Base-by-base conservation (phyloP, 192 early-diverging fungal genomes). In the Allomyces macrogynus region DNA sequence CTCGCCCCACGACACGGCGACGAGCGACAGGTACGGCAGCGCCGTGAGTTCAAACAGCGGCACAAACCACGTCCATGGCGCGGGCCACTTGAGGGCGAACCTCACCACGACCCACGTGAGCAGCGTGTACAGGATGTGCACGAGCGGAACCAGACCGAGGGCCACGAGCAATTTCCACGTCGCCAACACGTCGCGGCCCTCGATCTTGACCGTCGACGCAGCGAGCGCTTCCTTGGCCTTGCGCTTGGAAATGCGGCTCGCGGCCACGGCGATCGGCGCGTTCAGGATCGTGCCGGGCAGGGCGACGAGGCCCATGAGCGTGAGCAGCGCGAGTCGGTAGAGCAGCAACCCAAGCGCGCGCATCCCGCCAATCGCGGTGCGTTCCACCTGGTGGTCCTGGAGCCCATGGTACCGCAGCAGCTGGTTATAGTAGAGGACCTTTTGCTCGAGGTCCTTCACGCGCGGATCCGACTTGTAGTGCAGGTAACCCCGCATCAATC, bases 321-420 rank as follows among this genome's bases (percentile, higher is more conserved):
- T 57, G 63, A 95, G 75, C 73, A 88, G 78, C 7, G 83, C 57
- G 0, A 89, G 66, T 9, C 95, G 83, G 67, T 80, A 79, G 4
- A 85, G 61, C 67, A 97, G 74, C 62, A 89, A 74, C 14, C 74
- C 77, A 43, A 93, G 70, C 8, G 88, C 86, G 25, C 76, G 72
- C 16, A 75, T 64, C 23, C 86, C 79, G 23, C 84, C 81, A 23
- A 95, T 73, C 1, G 72, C 76, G 65, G 86, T 91, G 23, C 81
- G 86, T 61, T 89, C 80, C 22, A 97, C 96, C 77, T 99, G 94
- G 75, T 98, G 95, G 67, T 98, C 95, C 24, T 84, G 82, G 63
- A 98, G 81, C 20, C 95, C 95, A 72, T 95, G 92, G 75, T 89
- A 91, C 61, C 84, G 84, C 62, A 99, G 79, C 69, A 91, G 77